Conservation (phyloP, 2,329 filamentous ascomycete genomes). For the Beauveria sp. region DNA sequence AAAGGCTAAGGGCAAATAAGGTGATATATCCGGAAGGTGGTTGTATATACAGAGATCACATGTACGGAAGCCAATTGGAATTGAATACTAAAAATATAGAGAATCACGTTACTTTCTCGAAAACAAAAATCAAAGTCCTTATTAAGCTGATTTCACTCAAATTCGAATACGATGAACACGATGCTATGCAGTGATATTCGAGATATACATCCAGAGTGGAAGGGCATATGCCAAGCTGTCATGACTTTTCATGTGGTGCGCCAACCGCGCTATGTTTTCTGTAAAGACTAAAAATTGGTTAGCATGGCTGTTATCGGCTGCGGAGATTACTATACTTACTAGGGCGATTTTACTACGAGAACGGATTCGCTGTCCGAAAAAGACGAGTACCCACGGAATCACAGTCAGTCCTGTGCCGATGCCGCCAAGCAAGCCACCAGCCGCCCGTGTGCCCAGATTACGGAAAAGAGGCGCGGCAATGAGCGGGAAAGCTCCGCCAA, state of each 20-base stretch:
- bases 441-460: conserved; percentile 61
- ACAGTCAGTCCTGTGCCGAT: conserved; percentile 61
- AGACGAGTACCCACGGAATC: conserved; percentile 81
- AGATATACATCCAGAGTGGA: neutral
- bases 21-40: neutral
- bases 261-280: neutral
- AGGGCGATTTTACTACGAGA: conserved; percentile 69
- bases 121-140: neutral
- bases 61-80: neutral
- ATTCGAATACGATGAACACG: neutral
- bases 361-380: conserved; percentile 71
- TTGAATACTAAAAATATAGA: neutral
- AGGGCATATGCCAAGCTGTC: neutral
- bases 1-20: conserved; percentile 28
- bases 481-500: conserved; percentile 75
- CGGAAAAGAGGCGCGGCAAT: conserved; percentile 67
- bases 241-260: neutral
- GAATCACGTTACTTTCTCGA: neutral
- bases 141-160: neutral
- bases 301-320: conserved; percentile 2
- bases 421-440: conserved; percentile 68
- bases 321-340: conserved; percentile 31
- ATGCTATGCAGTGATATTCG: neutral
- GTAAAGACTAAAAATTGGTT: neutral
- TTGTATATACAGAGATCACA: neutral